Conservation (phyloP, 257 asterid genomes). For the Nicotiana tabacum region DNA sequence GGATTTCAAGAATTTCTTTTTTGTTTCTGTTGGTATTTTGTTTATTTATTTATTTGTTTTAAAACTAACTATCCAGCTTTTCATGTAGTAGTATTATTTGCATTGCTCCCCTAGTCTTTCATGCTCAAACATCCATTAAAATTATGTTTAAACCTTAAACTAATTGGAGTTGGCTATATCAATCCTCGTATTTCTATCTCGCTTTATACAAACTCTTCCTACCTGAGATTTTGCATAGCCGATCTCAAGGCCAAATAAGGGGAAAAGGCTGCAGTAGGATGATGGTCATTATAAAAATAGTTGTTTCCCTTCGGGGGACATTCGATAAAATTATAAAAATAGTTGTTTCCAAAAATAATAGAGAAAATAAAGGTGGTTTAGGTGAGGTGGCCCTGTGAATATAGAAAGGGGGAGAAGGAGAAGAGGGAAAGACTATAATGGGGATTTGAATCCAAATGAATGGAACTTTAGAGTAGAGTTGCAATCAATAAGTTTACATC, state of each 20-base stretch:
- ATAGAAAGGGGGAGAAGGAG: background rate
- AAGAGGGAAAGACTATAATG: background rate
- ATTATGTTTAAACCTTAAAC: background rate
- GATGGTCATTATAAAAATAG: background rate
- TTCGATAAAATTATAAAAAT: background rate
- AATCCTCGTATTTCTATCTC: background rate
- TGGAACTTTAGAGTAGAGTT: background rate
- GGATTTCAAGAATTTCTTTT: background rate
- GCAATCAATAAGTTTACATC: background rate
- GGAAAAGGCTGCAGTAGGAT: background rate
- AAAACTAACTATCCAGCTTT: background rate
- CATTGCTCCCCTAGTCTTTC: background rate
- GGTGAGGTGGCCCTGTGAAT: background rate
- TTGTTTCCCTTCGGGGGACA: background rate
- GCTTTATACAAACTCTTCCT: background rate
- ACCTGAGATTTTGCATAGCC: background rate
- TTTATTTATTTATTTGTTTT: too few relatives aligned
- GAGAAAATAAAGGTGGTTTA: background rate
- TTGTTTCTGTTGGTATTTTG: background rate
- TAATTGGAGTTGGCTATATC: background rate
- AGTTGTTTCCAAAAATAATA: background rate
- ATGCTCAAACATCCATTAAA: background rate
- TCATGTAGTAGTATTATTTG: background rate
- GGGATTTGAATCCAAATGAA: background rate
- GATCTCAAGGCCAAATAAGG: background rate